phyloP scores from a whole-genome alignment of 495 filamentous ascomycete species.

The Podospora pseudoanserina region DNA sequence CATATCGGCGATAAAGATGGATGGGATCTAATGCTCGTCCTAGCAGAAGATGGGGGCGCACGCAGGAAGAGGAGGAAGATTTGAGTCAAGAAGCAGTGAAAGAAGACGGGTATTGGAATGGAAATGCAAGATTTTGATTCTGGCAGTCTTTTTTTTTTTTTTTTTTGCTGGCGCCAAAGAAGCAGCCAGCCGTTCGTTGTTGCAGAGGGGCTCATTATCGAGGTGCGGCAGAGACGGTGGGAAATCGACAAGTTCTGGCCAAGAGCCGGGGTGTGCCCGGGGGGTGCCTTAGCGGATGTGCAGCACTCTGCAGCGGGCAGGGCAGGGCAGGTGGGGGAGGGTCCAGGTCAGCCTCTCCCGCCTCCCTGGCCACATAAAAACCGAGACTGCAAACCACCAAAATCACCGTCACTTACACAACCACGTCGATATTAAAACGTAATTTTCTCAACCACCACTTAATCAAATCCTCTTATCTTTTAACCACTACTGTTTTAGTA shows the following conservation, averaged over 20 bases:
- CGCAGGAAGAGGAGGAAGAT: neutral
- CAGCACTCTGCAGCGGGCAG: neutral
- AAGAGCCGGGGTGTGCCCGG: neutral
- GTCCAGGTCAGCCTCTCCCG: neutral
- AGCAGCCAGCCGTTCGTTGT: neutral
- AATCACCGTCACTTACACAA: too few relatives aligned
- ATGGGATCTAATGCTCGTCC: neutral
- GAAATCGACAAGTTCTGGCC: neutral
- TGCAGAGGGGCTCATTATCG: neutral
- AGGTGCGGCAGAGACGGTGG: neutral
- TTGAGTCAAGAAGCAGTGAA: neutral
- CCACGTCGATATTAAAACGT: too few relatives aligned
- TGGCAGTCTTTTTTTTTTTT: neutral
- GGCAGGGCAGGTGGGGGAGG: neutral
- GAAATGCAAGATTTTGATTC: neutral
- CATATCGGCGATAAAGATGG: neutral
- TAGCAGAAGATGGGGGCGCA: neutral
- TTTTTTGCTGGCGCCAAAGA: neutral
- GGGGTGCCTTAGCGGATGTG: neutral
- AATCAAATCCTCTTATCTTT: too few relatives aligned
- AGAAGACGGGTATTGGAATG: neutral
- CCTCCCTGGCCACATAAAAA: too few relatives aligned
- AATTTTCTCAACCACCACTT: too few relatives aligned
- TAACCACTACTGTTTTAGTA: too few relatives aligned
- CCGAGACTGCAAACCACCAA: too few relatives aligned